Conservation (phyloP, 2,329 filamentous ascomycete genomes). For the Aspergillus ibericus region DNA sequence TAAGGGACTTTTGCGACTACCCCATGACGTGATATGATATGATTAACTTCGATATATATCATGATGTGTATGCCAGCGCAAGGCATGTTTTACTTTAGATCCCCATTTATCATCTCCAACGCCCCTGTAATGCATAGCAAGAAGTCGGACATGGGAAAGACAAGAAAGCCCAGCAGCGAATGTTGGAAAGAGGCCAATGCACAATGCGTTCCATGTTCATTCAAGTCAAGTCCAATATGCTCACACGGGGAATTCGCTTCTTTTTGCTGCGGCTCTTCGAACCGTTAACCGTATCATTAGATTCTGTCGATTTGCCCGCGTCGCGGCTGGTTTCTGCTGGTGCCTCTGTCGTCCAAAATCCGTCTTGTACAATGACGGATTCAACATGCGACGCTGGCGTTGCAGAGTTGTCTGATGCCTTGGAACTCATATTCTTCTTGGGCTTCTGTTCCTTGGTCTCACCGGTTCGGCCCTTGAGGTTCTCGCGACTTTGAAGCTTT, state of each 20-base stretch:
- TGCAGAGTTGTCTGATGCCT: background rate
- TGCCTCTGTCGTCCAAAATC: conserved; percentile 14
- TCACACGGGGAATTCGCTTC: conserved; percentile 35
- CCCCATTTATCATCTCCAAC: background rate
- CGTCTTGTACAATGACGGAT: conserved; percentile 13
- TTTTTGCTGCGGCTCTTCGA: conserved; percentile 20
- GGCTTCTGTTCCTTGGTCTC: background rate
- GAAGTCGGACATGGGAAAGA: background rate
- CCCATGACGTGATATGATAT: background rate
- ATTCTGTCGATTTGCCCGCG: conserved; percentile 3
- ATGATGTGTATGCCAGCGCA: background rate
- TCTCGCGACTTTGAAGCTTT: background rate
- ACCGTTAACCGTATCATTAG: background rate
- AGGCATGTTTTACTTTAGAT: background rate
- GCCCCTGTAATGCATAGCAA: background rate
- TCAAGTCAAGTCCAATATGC: conserved; percentile 34
- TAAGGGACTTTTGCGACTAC: background rate
- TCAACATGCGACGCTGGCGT: conserved; percentile 10
- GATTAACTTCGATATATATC: background rate
- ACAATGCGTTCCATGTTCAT: background rate
- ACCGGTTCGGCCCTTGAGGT: background rate
- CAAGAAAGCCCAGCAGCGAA: too few relatives aligned
- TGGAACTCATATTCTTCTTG: background rate
- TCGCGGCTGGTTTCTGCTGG: conserved; percentile 4
- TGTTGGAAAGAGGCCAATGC: background rate